These are phyloP conservation scores for Reticulomyxa filosa DNA, from an alignment of 78 protist species.

Conservation along the genomic window DNA sequence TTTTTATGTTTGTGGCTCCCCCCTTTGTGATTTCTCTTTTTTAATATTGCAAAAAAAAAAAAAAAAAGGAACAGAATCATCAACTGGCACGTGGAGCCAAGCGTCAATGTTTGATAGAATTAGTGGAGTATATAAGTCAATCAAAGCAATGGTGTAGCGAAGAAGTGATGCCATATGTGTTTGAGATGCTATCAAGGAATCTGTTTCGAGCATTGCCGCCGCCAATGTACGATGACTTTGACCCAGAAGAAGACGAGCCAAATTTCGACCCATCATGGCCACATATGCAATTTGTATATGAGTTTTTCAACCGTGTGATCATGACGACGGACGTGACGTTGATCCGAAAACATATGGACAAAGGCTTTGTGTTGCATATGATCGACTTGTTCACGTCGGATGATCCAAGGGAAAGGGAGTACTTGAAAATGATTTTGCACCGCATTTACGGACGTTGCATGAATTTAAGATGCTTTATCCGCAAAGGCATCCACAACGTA, in stretches of 20 bases:
- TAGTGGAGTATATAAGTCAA: constrained; percentile 45
- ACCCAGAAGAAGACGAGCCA: constrained; percentile 58
- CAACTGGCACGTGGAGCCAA: constrained; percentile 38
- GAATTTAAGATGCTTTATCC: constrained; percentile 19
- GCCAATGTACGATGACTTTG: constrained; percentile 12
- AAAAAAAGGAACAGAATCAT: background rate
- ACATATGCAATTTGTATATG: constrained; percentile 56
- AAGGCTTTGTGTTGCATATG: constrained; percentile 34
- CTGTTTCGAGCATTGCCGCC: constrained; percentile 65
- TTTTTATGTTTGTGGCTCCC: too few relatives aligned
- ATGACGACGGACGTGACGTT: constrained; percentile 8
- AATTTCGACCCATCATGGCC: constrained; percentile 74
- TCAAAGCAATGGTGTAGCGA: constrained; percentile 35
- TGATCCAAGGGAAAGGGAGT: constrained; percentile 88
- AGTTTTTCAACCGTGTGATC: constrained; percentile 60
- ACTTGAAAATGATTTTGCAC: constrained; percentile 76
- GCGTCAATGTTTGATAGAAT: constrained; percentile 49
- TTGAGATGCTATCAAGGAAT: constrained; percentile 52
- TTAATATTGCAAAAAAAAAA: constrained; percentile 3
- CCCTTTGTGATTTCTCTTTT: too few relatives aligned
- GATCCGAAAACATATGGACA: background rate
- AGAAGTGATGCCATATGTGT: constrained; percentile 36
- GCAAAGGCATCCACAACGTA: constrained; percentile 47
- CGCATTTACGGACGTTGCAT: constrained; percentile 54
- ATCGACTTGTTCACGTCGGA: constrained; percentile 73